Base-by-base conservation (phyloP, 2,329 filamentous ascomycete genomes). In the Cordyceps tenuipes region DNA sequence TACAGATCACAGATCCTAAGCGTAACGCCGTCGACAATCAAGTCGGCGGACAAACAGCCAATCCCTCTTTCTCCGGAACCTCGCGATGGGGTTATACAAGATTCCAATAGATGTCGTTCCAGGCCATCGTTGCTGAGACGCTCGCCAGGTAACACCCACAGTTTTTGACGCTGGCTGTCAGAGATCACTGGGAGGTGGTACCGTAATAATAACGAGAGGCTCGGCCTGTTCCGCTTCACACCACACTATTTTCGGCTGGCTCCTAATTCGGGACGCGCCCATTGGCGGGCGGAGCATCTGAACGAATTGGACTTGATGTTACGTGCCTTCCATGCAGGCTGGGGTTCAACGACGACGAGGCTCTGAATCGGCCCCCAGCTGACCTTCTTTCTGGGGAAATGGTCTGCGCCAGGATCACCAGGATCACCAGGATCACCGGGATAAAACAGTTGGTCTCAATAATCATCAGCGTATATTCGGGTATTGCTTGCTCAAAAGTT, bases 201-300 rank as follows among this genome's bases (percentile, higher is more conserved):
- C 29, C 29, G 29, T 29, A 29, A 29, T 23, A 4, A n/a, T 8
- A 21, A 8, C 12, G 43, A 21, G n/a, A 46, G 43, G 43, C 43
- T 21, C 31, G 55, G 47, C 55, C 46, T 50, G 46, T 23, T 58
- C 55, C 55, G 55, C 44, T 26, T 44, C 44, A 13, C 44, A 41
- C 43, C 54, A 39, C 29, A 46, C 55, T 57, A 31, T 6, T 51
- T 43, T 36, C 36, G 55, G 47, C 36, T 50, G 55, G 47, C 34
- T 51, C 34, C 55, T 31, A 43, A 50, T 58, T 50, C 55, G 55
- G 55, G 55, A 58, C 34, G 17, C 55, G 55, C 55, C 55, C 36
- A 50, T 58, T 58, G 36, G 55, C 47, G 44, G 46, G 31, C 53
- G 44, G 44, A 19, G 54, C 15, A 23, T 5, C 29, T 34, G 47